A percentile compares a stretch with the other conserved stretches of the same genome.
Evolutionary conservation across 169 alveolate species (phyloP).

Genomic region (Plasmodium falciparum): DNA sequence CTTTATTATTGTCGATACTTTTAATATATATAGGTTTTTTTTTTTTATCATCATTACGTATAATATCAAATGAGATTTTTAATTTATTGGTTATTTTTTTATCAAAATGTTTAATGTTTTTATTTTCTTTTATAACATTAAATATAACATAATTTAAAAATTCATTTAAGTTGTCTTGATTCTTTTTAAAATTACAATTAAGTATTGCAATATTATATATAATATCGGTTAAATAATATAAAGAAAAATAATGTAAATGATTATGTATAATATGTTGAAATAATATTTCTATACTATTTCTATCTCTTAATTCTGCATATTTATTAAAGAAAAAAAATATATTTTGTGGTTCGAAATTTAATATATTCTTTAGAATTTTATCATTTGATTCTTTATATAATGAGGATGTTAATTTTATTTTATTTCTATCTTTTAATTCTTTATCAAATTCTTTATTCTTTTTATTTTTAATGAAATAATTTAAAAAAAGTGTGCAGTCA

Average conservation of each 20-base stretch:
- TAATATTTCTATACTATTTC: conserved; percentile 19
- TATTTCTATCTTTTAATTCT: conserved; percentile 17
- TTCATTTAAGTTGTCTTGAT: conserved; percentile 8
- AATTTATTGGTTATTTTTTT: conserved; percentile 21
- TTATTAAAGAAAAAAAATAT: conserved; percentile 39
- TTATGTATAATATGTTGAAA: conserved; percentile 13
- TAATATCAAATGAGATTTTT: neutral
- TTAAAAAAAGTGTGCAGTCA: conserved; percentile 44
- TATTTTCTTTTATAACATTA: conserved; percentile 30
- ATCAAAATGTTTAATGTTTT: conserved; percentile 26
- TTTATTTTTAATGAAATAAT: conserved; percentile 50
- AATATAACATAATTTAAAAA: conserved; percentile 20
- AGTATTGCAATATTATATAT: conserved; percentile 21
- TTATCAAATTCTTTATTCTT: conserved; percentile 13
- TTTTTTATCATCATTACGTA: neutral
- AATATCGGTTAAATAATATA: conserved; percentile 27
- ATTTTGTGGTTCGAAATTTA: conserved; percentile 16
- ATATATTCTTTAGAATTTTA: conserved; percentile 18
- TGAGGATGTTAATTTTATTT: conserved; percentile 21
- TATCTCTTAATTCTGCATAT: conserved; percentile 41
- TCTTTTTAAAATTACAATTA: conserved; percentile 21
- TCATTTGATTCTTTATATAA: conserved; percentile 38
- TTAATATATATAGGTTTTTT: conserved; percentile 23
- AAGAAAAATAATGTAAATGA: conserved; percentile 19
- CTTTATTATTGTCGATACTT: neutral